phyloP scores from a whole-genome alignment of 83 land plant genomes.

The Picea abies region DNA sequence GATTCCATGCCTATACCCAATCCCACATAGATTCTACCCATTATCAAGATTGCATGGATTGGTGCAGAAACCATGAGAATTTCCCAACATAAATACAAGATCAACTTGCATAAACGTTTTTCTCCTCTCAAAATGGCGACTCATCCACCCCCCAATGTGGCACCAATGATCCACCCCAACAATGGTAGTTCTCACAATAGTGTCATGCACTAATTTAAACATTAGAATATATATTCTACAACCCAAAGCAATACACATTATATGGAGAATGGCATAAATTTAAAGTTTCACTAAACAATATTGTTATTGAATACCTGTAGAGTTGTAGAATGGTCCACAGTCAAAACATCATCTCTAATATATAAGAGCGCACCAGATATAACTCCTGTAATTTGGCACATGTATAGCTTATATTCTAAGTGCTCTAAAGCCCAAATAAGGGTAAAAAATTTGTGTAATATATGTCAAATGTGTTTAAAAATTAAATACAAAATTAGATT shows the following conservation, averaged over 20 bases:
- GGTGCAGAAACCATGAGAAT: slow-evolving; percentile 71
- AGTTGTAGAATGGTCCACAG: slow-evolving; percentile 30
- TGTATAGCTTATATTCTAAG: no score
- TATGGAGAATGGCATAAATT: no score
- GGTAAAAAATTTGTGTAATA: no score
- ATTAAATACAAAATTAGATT: no score
- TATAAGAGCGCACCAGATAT: slow-evolving; percentile 70
- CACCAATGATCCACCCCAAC: no score
- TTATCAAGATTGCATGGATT: slow-evolving; percentile 43
- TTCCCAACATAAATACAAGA: slow-evolving; percentile 65
- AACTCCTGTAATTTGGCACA: slow-evolving; percentile 35
- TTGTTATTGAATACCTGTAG: slow-evolving; percentile 29
- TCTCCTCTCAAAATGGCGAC: slow-evolving; percentile 64
- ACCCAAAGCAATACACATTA: no score
- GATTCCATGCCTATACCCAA: slow-evolving; percentile 88
- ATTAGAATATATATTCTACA: no score
- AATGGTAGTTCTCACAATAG: slow-evolving; percentile 82
- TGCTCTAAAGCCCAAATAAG: no score
- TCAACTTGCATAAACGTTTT: slow-evolving; percentile 53
- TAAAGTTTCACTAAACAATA: no score
- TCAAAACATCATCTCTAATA: slow-evolving; percentile 53
- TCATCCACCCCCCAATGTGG: slow-evolving; percentile 76
- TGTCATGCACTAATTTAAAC: slow-evolving; percentile 44
- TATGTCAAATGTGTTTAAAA: no score
- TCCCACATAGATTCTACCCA: slow-evolving; percentile 69